These are phyloP conservation scores for Leccinellum luteum DNA, from an alignment of 768 basidiomycete species.

Conservation along the genomic window DNA sequence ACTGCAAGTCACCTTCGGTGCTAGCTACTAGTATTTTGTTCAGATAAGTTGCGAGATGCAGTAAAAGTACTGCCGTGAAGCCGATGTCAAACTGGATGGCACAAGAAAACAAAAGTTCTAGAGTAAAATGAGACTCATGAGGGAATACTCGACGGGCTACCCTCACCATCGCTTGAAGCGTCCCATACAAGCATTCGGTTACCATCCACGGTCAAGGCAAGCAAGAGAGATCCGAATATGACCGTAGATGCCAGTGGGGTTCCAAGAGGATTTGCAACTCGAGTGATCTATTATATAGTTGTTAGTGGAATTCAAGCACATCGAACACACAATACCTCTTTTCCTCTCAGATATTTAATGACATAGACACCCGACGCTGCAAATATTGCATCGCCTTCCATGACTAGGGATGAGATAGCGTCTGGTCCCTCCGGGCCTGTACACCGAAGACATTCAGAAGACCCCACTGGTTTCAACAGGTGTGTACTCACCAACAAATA, in stretches of 20 bases:
- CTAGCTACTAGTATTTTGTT: slow-evolving; percentile 92
- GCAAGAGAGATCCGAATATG: slow-evolving; percentile 77
- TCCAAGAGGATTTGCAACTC: slow-evolving; percentile 64
- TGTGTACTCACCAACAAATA: slow-evolving; percentile 81
- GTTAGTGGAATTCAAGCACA: slow-evolving; percentile 2
- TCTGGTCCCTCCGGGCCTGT: slow-evolving; percentile 80
- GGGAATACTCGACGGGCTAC: slow-evolving; percentile 11
- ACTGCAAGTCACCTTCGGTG: slow-evolving; percentile 73
- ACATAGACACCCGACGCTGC: slow-evolving; percentile 64
- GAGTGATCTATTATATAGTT: slow-evolving; percentile 38
- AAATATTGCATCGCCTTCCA: slow-evolving; percentile 89
- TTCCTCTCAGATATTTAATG: slow-evolving; percentile 83
- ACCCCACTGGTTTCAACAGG: neutral
- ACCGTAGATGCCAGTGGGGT: slow-evolving; percentile 60
- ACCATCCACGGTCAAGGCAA: slow-evolving; percentile 80
- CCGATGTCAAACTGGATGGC: slow-evolving; percentile 76
- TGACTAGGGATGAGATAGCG: slow-evolving; percentile 69
- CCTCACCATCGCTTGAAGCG: slow-evolving; percentile 53
- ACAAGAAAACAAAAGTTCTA: slow-evolving; percentile 34
- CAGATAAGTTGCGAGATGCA: slow-evolving; percentile 95
- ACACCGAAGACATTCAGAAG: slow-evolving; percentile 3
- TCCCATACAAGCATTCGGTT: slow-evolving; percentile 78
- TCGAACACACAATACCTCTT: slow-evolving; percentile 57
- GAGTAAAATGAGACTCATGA: slow-evolving; percentile 11
- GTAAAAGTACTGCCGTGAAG: slow-evolving; percentile 81